Conservation (phyloP, 2,329 filamentous ascomycete species). For the Trichoderma atrobrunneum region DNA sequence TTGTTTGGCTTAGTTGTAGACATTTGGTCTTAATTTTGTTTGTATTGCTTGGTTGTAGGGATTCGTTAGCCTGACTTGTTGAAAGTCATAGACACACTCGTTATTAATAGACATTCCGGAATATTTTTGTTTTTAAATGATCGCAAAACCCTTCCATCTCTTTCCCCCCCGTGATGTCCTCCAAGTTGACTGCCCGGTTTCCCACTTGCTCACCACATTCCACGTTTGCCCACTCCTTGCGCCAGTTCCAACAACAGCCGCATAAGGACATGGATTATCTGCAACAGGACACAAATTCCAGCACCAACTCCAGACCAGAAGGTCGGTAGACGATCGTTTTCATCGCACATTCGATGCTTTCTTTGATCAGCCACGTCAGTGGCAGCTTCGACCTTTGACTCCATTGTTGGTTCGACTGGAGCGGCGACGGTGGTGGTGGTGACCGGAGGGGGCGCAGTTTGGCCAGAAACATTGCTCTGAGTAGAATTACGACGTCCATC, state of each 20-base stretch:
- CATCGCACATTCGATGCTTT: background rate
- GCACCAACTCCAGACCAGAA: background rate
- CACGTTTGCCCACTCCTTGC: background rate
- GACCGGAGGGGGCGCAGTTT: background rate
- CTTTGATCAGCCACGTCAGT: background rate
- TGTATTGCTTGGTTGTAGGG: background rate
- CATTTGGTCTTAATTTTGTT: background rate
- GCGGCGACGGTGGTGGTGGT: background rate
- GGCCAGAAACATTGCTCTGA: background rate
- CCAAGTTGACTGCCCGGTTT: background rate
- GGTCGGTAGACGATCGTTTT: background rate
- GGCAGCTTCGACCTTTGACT: background rate
- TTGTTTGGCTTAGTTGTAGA: background rate
- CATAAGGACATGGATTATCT: background rate
- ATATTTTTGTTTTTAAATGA: background rate
- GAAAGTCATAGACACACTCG: background rate
- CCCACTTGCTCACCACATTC: background rate
- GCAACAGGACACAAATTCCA: background rate
- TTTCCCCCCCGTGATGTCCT: background rate
- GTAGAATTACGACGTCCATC: background rate
- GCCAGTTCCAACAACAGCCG: background rate
- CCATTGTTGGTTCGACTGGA: background rate
- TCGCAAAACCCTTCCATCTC: background rate
- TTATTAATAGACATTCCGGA: background rate
- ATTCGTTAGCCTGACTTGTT: background rate